These are phyloP conservation scores for Scutellaria galericulata DNA, from an alignment of 257 asterid species.

Conservation along the genomic window DNA sequence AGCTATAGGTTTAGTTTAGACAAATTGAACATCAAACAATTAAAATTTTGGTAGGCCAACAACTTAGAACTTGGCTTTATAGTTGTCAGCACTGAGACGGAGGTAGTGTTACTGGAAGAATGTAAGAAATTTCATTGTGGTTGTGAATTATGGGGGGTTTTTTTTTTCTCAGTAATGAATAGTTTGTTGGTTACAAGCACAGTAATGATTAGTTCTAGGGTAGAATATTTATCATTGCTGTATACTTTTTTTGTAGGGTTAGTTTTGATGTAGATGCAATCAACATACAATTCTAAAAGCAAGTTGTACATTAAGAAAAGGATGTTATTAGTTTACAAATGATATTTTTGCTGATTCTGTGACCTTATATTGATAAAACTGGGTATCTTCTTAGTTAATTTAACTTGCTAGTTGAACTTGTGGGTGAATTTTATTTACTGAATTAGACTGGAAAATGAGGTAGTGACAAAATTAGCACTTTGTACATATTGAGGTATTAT, in stretches of 20 bases:
- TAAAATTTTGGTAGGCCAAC: conserved; percentile 2
- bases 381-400: not conserved
- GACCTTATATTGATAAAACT: not conserved
- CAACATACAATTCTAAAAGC: not conserved
- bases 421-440: not conserved
- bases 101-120: not conserved
- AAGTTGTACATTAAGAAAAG: not conserved
- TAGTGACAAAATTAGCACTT: not conserved
- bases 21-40: conserved; percentile 3
- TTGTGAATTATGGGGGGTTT: too few species aligned
- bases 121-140: conserved; percentile 3
- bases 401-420: not conserved
- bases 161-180: not conserved
- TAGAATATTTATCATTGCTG: not conserved
- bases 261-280: not conserved
- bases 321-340: not conserved
- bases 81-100: not conserved
- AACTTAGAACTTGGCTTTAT: not conserved
- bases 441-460: conserved; percentile 8
- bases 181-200: not conserved
- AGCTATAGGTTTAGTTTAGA: not conserved
- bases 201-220: not conserved
- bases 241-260: not conserved
- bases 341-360: not conserved
- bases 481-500: not conserved